Conservation (phyloP, 495 filamentous ascomycete species). For the Penicillium psychrofluorescens region DNA sequence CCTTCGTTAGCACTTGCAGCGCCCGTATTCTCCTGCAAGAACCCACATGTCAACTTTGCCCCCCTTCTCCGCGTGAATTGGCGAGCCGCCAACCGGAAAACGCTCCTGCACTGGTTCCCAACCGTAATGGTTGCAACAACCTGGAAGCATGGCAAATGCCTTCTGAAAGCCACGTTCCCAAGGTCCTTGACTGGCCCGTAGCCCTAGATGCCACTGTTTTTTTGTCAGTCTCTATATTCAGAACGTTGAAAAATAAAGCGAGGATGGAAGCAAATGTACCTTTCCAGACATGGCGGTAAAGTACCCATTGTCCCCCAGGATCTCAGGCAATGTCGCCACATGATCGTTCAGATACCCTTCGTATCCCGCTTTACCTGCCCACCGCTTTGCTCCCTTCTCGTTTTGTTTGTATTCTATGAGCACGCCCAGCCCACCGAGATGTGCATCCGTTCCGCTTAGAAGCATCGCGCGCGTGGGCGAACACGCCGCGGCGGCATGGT, state of each 20-base stretch:
- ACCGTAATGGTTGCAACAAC: constrained; percentile 26
- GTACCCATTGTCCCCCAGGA: constrained; percentile 47
- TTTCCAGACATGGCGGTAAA: constrained; percentile 48
- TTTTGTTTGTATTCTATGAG: constrained; percentile 5
- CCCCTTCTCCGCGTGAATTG: constrained; percentile 7
- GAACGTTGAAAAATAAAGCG: too few species aligned
- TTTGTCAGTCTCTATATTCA: neutral
- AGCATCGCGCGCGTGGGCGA: constrained; percentile 35
- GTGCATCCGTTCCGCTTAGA: constrained; percentile 47
- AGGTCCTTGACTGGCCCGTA: constrained; percentile 32
- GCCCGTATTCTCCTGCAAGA: neutral
- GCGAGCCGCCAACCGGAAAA: constrained; percentile 6
- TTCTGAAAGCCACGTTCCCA: constrained; percentile 36
- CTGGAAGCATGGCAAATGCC: constrained; percentile 34
- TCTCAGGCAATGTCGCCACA: constrained; percentile 45
- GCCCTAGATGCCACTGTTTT: constrained; percentile 31
- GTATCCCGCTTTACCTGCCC: constrained; percentile 25
- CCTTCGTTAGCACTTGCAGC: neutral
- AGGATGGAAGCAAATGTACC: constrained; percentile 9
- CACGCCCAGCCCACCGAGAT: constrained; percentile 27
- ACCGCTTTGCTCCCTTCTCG: constrained; percentile 2
- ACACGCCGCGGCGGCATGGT: constrained; percentile 27
- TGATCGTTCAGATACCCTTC: constrained; percentile 49
- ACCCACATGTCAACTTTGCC: constrained; percentile 9
- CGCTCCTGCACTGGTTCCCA: constrained; percentile 12